Base-by-base conservation (phyloP, 1,284 basidiomycete species). In the Pseudozyma sp. region DNA sequence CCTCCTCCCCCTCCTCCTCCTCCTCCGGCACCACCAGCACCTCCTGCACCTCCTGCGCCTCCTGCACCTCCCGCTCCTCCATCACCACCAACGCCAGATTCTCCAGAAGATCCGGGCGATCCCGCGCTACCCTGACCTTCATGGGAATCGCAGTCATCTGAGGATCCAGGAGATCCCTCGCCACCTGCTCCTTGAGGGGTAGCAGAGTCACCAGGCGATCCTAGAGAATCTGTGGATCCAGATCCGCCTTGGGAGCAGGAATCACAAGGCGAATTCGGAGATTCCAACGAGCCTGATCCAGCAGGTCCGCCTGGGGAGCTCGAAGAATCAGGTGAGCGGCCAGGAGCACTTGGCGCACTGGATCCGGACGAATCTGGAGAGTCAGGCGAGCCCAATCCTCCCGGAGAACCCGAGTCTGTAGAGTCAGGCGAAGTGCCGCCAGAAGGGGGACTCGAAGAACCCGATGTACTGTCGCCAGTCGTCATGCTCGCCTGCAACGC, bases 31-130 rank as follows among this genome's bases (percentile, higher is more conserved):
- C 48, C 58, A 31, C 45, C 51, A 10, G 42, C 17, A 5, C 44
- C 49, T 17, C 56, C 62, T 33, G 40, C 44, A 53, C 45, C 51
- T 53, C 39, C 50, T 30, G 37, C 16, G 17, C 53, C 42, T 2
- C 60, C 60, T 9, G 47, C 19, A 44, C 55, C 61, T 4, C 49
- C 68, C 29, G 52, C 42, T 19, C 57, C 54, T 16, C 51, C 66
- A 45, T 59, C 51, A 34, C 46, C 44, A n/a, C 51, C 52, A 24
- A 33, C 31, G 29, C 43, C 17, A 47, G 30, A n/a, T 9, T 30
- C 31, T 24, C 17, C 55, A 57, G 54, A 7, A 31, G 31, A 19
- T 13, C 51, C 45, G 31, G 43, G 2, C 2, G 8, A 16, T 24
- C 17, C 19, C 7, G 43, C 14, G n/a, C 8, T 8, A 45, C 1